Percentiles rank a stretch among this genome's conserved stretches.
Evolutionary conservation across 345 rosid genomes (phyloP).

Genomic region (Laguncularia racemosa): DNA sequence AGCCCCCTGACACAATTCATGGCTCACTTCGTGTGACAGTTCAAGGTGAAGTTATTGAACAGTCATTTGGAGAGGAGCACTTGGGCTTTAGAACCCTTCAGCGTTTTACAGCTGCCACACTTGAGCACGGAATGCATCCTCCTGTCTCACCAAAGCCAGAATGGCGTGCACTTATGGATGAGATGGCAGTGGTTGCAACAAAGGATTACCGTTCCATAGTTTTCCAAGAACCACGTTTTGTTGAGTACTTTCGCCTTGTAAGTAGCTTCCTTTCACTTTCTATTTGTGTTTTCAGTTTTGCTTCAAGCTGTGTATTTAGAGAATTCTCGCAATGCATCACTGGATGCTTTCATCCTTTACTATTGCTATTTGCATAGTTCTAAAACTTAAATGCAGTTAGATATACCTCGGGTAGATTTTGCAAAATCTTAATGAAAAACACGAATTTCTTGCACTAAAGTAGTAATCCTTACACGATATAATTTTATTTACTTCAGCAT

Average conservation of each 20-base stretch:
- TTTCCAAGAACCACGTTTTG: slow-evolving; percentile 88
- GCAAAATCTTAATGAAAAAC: too few species aligned
- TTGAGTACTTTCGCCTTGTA: slow-evolving; percentile 92
- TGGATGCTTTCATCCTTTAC: too few species aligned
- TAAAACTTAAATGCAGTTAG: too few species aligned
- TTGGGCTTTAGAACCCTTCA: slow-evolving; percentile 90
- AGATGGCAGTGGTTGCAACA: slow-evolving; percentile 83
- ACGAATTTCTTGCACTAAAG: too few species aligned
- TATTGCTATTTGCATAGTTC: too few species aligned
- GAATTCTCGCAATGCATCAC: too few species aligned
- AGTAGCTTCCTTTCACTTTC: slow-evolving; percentile 15
- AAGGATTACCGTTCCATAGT: slow-evolving; percentile 84
- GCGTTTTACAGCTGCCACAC: slow-evolving; percentile 94
- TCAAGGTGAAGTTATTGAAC: slow-evolving; percentile 95
- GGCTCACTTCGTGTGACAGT: slow-evolving; percentile 91
- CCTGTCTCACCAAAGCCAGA: slow-evolving; percentile 94
- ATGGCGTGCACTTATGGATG: slow-evolving; percentile 95
- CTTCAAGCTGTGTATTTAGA: too few species aligned
- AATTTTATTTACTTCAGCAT: too few species aligned
- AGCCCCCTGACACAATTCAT: slow-evolving; percentile 92
- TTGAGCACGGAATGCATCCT: slow-evolving; percentile 93
- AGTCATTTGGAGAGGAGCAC: slow-evolving; percentile 90
- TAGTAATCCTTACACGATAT: too few species aligned
- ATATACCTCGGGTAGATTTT: too few species aligned
- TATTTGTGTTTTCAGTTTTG: background rate